Evolutionary conservation across 768 basidiomycete species (phyloP).

Genomic region (Podaxis sp.): DNA sequence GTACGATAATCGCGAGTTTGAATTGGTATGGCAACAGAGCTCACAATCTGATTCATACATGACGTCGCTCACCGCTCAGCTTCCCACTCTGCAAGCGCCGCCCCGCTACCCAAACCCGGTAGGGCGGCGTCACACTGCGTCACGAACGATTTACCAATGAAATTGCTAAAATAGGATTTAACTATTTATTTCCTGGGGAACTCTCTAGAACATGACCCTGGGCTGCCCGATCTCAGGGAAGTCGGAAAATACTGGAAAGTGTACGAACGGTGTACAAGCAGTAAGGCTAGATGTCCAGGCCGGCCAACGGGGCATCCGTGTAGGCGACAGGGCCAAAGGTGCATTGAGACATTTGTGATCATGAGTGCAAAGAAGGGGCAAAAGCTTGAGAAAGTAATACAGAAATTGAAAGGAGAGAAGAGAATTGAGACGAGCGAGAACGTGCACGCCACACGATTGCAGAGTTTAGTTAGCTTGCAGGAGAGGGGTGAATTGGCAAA

Average conservation of each 20-base stretch:
- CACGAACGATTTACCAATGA: not conserved
- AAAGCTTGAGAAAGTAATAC: not conserved
- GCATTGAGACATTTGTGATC: not conserved
- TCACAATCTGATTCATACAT: conserved; percentile 11
- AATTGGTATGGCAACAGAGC: conserved; percentile 10
- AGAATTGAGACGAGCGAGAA: conserved; percentile 10
- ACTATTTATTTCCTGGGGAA: conserved; percentile 5
- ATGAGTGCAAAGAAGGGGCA: not conserved
- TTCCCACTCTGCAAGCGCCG: not conserved
- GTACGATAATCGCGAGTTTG: not conserved
- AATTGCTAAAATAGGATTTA: conserved; percentile 2
- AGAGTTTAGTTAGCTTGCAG: not conserved
- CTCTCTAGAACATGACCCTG: not conserved
- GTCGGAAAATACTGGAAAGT: not conserved
- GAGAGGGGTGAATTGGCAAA: not conserved
- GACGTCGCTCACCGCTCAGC: not conserved
- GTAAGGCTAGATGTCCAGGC: not conserved
- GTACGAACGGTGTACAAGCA: too few relatives aligned
- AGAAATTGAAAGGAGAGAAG: not conserved
- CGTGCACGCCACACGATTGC: conserved; percentile 32
- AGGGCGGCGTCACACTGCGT: conserved; percentile 2
- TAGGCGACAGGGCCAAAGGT: not conserved
- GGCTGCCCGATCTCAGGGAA: not conserved
- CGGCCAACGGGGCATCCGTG: not conserved
- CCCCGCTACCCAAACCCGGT: too few relatives aligned